Evolutionary conservation across 768 basidiomycete genomes (phyloP).

Genomic region (Kwoniella heveanensis): DNA sequence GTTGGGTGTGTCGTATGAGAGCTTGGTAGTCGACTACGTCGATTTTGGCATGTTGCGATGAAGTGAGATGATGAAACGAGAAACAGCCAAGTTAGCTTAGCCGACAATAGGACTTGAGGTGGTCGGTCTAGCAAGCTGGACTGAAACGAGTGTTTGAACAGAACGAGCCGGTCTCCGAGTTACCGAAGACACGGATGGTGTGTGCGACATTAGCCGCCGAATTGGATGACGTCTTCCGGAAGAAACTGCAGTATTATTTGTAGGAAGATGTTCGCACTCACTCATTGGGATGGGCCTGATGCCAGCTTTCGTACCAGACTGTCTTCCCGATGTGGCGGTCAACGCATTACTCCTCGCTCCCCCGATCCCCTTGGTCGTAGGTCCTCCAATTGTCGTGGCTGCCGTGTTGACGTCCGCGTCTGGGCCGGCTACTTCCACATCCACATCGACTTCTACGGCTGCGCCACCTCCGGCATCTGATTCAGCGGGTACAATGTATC

Average conservation of each 20-base stretch:
- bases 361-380: constrained; percentile 29
- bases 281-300: constrained; percentile 39
- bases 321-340: constrained; percentile 9
- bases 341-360: constrained; percentile 19
- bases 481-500: neutral
- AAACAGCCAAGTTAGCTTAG: too few species aligned
- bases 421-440: constrained; percentile 2
- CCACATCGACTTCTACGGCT: constrained; percentile 21
- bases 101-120: too few species aligned
- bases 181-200: too few species aligned
- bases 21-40: constrained; percentile 46
- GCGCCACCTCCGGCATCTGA: constrained; percentile 11
- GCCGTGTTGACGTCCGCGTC: constrained; percentile 24
- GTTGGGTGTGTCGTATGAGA: constrained; percentile 30
- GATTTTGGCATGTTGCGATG: too few species aligned
- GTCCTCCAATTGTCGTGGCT: constrained; percentile 31
- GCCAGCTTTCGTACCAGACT: constrained; percentile 35
- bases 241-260: too few species aligned
- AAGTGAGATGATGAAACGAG: too few species aligned
- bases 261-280: constrained; percentile 14
- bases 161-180: too few species aligned
- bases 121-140: too few species aligned
- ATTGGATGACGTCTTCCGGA: neutral
- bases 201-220: too few species aligned
- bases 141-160: too few species aligned